phyloP scores from a whole-genome alignment of 345 rosid species.

The Eucalyptus paniculata region DNA sequence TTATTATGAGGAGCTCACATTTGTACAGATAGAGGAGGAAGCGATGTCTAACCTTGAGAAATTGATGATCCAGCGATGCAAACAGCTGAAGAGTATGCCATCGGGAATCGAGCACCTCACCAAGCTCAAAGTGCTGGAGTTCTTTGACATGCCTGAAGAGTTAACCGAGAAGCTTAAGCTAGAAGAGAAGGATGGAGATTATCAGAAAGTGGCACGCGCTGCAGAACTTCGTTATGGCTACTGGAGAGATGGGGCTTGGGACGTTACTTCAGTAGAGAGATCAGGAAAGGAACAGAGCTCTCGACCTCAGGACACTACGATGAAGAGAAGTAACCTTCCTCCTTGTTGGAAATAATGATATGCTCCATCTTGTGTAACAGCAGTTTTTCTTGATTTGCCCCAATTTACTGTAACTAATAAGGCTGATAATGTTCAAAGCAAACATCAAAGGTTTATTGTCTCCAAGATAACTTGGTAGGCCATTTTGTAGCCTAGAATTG shows the following conservation, averaged over 20 bases:
- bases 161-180: conserved; percentile 4
- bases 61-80: conserved; percentile 12
- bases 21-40: conserved; percentile 5
- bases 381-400: background rate
- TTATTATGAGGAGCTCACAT: conserved; percentile 7
- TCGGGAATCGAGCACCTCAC: conserved; percentile 12
- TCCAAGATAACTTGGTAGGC: background rate
- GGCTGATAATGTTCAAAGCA: background rate
- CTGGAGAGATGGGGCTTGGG: conserved; percentile 22
- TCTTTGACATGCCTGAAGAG: conserved; percentile 20
- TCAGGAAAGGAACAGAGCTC: background rate
- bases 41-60: conserved; percentile 17
- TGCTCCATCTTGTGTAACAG: background rate
- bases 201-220: conserved; percentile 1
- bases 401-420: background rate
- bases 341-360: conserved; percentile 6
- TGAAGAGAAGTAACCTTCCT: background rate
- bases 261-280: conserved; percentile 5
- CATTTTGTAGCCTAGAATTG: background rate
- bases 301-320: background rate
- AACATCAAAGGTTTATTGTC: background rate
- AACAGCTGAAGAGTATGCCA: conserved; percentile 4
- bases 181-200: conserved; percentile 2
- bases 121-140: conserved; percentile 13
- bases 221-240: conserved; percentile 12